A percentile compares a stretch with the other conserved stretches of the same genome.
These are phyloP conservation scores for Saxispiralis lemnorum DNA, from an alignment of 495 filamentous ascomycete species.

Conservation along the genomic window DNA sequence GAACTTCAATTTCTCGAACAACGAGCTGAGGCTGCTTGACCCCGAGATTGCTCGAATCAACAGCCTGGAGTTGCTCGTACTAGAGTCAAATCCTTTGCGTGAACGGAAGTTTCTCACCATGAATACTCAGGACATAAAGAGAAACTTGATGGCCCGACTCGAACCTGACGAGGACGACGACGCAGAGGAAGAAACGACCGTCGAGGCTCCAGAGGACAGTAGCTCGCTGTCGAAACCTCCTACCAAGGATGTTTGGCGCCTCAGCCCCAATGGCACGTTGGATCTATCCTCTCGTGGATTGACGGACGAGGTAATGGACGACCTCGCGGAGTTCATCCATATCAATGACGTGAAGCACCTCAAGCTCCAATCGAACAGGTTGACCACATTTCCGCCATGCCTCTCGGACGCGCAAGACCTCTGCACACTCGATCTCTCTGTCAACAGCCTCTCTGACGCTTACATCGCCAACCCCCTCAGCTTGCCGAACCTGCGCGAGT, in stretches of 20 bases:
- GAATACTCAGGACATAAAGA: conserved; percentile 65
- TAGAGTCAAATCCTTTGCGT: conserved; percentile 71
- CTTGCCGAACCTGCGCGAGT: conserved; percentile 54
- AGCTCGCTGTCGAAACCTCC: not conserved
- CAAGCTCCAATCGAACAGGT: conserved; percentile 57
- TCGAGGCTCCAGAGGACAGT: not conserved
- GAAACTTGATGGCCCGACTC: conserved; percentile 49
- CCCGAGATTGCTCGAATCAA: conserved; percentile 67
- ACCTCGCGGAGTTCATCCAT: conserved; percentile 29
- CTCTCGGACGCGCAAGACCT: conserved; percentile 50
- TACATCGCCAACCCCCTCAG: conserved; percentile 41
- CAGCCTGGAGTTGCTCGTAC: conserved; percentile 47
- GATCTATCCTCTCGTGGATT: conserved; percentile 32
- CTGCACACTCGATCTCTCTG: conserved; percentile 56
- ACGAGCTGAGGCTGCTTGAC: conserved; percentile 60
- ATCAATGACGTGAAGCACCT: conserved; percentile 36
- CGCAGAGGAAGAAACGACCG: conserved; percentile 5
- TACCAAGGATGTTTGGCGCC: conserved; percentile 9
- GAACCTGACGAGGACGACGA: conserved; percentile 29
- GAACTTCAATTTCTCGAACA: conserved; percentile 65
- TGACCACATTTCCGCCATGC: conserved; percentile 45
- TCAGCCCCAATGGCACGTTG: conserved; percentile 17
- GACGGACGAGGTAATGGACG: conserved; percentile 26
- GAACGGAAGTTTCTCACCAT: conserved; percentile 73
- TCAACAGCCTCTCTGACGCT: conserved; percentile 53